A percentile compares a stretch with the other conserved stretches of the same genome.
phyloP scores from a whole-genome alignment of 2,329 filamentous ascomycete genomes.

The Curvularia lunata region DNA sequence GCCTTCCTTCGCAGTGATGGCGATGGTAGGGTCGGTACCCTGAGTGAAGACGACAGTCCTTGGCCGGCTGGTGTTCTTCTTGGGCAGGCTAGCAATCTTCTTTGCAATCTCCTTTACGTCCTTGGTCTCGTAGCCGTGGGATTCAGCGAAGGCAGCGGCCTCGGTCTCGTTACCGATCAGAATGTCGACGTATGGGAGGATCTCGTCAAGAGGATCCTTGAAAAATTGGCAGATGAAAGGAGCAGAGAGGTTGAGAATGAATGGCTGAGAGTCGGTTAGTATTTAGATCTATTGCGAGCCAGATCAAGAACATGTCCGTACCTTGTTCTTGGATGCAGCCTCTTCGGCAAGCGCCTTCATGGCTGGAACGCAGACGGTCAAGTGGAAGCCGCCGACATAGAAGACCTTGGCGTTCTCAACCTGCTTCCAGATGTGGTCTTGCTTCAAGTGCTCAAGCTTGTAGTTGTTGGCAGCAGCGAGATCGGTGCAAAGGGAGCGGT shows the following conservation, averaged over 20 bases:
- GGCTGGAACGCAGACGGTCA: slow-evolving; percentile 92
- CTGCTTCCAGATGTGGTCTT: slow-evolving; percentile 87
- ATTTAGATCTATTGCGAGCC: neutral
- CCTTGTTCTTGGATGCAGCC: slow-evolving; percentile 87
- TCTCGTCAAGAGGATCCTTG: slow-evolving; percentile 90
- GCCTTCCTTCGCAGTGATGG: slow-evolving; percentile 74
- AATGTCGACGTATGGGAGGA: slow-evolving; percentile 91
- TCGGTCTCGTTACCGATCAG: slow-evolving; percentile 97
- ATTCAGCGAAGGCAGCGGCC: slow-evolving; percentile 84
- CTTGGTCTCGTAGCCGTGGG: slow-evolving; percentile 74
- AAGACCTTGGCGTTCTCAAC: slow-evolving; percentile 87
- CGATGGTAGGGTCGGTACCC: slow-evolving; percentile 87
- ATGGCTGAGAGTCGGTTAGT: slow-evolving; percentile 56
- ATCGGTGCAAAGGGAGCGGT: slow-evolving; percentile 93
- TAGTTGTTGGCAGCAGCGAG: slow-evolving; percentile 97
- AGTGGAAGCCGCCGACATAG: slow-evolving; percentile 96
- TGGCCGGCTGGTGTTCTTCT: slow-evolving; percentile 85
- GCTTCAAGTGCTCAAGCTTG: slow-evolving; percentile 90
- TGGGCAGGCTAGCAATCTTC: slow-evolving; percentile 84
- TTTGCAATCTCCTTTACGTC: slow-evolving; percentile 86
- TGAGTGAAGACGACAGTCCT: slow-evolving; percentile 92
- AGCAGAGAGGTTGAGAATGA: slow-evolving; percentile 89
- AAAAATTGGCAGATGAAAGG: slow-evolving; percentile 98
- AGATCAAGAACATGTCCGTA: slow-evolving; percentile 42
- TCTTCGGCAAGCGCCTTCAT: slow-evolving; percentile 90